Evolutionary conservation across 2,329 filamentous ascomycete species (phyloP), one percentile per base, ranked within the genome.

Genomic region (Pezicula neosporulosa): DNA sequence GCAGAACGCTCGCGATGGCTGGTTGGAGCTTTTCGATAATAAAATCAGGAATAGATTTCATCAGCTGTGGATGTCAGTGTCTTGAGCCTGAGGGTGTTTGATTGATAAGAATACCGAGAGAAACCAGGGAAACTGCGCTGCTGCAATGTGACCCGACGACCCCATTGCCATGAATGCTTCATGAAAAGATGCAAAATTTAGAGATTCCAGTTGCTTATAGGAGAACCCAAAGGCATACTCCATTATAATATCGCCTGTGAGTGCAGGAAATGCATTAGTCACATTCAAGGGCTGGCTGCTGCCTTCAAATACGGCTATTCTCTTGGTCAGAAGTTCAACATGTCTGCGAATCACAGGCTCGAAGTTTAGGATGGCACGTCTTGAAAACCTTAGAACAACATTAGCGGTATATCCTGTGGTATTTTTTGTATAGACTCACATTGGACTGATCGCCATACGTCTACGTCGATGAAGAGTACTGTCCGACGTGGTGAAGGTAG

Each of bases 401-500:
- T 42, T 42, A 42, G 38, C 16, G 18, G n/a, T 18, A 12, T 18
- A 6, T 19, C 38, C 21, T 12, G 7, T 12, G 18, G 9, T 12
- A 2, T 13, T 6, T 42, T 6, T 18, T 10, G 2, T 19, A 21
- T 16, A n/a, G 5, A 44, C 19, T 44, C 9, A 44, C 42, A 49
- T 49, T 9, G 50, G 47, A 19, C 48, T 52, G 37, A 52, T 28
- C 19, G 47, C 47, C 12, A 16, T n/a, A 4, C 47, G 13, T n/a
- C 47, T 13, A 10, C 27, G 30, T 18, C 38, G 37, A 36, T 49
- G 47, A 12, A 49, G 24, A 7, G 38, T 21, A 30, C 27, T 35
- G 18, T 36, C 47, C 3, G 27, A 13, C 16, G 36, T 49, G 13
- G 27, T 44, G 13, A 49, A 49, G 10, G 41, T 49, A n/a, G 47